These are phyloP conservation scores for Pseudocercospora ulei DNA, from an alignment of 2,329 filamentous ascomycete genomes.

Conservation along the genomic window DNA sequence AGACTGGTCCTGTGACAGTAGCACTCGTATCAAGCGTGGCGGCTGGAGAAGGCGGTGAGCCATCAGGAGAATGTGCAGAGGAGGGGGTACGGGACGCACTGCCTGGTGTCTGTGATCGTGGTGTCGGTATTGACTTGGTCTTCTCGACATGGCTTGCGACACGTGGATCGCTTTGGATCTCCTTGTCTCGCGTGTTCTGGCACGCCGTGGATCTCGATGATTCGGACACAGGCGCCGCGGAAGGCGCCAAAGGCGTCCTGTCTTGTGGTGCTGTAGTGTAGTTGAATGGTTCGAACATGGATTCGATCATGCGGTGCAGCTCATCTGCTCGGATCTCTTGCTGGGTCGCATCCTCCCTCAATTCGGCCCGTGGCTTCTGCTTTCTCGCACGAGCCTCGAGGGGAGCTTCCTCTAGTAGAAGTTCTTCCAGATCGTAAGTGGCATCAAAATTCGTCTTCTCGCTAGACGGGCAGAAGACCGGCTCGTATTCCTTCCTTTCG, in stretches of 20 bases:
- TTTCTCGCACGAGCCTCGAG: constrained; percentile 83
- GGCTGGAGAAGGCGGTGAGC: constrained; percentile 39
- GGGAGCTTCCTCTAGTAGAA: constrained; percentile 87
- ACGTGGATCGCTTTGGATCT: constrained; percentile 5
- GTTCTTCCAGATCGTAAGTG: constrained; percentile 90
- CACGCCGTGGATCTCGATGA: constrained; percentile 10
- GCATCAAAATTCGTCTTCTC: constrained; percentile 99
- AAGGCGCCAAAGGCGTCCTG: constrained; percentile 37
- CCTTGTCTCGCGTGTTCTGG: constrained; percentile 19
- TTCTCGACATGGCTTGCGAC: constrained; percentile 15
- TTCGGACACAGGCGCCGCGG: constrained; percentile 10
- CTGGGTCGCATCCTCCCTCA: constrained; percentile 88
- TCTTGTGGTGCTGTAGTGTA: constrained; percentile 76
- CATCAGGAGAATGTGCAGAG: constrained; percentile 42
- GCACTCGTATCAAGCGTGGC: constrained; percentile 20
- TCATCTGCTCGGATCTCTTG: constrained; percentile 93
- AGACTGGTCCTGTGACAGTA: constrained; percentile 16
- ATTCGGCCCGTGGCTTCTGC: constrained; percentile 82
- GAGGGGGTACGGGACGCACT: constrained; percentile 37
- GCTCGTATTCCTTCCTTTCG: constrained; percentile 77
- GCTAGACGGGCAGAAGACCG: constrained; percentile 83
- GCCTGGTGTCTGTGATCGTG: constrained; percentile 34
- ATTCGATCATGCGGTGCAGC: constrained; percentile 86
- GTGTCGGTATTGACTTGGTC: constrained; percentile 28
- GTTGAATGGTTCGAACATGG: constrained; percentile 87